Base-by-base conservation (phyloP, 441 rosid species). In the Erodium moschatum region DNA sequence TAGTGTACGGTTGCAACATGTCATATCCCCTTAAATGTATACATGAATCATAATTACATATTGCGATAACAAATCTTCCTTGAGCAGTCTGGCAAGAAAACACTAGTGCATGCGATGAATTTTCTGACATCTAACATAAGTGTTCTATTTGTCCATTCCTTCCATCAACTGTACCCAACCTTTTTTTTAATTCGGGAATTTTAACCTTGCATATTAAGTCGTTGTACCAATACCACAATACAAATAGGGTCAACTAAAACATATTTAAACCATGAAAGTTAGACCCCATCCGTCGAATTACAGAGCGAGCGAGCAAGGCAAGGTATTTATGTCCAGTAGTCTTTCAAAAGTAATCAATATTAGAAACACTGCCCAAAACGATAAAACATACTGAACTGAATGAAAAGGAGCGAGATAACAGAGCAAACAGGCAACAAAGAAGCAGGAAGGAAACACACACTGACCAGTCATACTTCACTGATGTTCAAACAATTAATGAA, bases 121-220 rank as follows among this genome's bases (percentile, higher is more conserved):
- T 66, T 58, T 61, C 44, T 44, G 5, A 60, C 61, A 40, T 16
- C n/a, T 61, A 10, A 27, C 35, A 61, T 10, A 21, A 61, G 65
- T 61, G 16, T 21, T 10, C 7, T 21, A 61, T 21, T 61, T 61
- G 10, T 61, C 35, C 65, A 61, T 61, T 61, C 33, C 35, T 61
- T 61, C 13, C n/a, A 12, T 12, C 31, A 21, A 61, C 10, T 61
- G 35, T 24, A 27, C 24, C 16, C 65, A 21, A 61, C 33, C 18
- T 48, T 48, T 48, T 8, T 48, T 2, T 48, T 6, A 1, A 6
- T 24, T 21, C 8, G 65, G 65, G 15, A 10, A 11, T 2, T 61
- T 61, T 21, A 13, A 21, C 10, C 64, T 9, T 21, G n/a, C 65
- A 58, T 50, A n/a, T 0, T 56, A 60, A 60, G 64, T 60, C 31